Conservation (phyloP, 495 filamentous ascomycete genomes). For the Wilcoxina mikolae region DNA sequence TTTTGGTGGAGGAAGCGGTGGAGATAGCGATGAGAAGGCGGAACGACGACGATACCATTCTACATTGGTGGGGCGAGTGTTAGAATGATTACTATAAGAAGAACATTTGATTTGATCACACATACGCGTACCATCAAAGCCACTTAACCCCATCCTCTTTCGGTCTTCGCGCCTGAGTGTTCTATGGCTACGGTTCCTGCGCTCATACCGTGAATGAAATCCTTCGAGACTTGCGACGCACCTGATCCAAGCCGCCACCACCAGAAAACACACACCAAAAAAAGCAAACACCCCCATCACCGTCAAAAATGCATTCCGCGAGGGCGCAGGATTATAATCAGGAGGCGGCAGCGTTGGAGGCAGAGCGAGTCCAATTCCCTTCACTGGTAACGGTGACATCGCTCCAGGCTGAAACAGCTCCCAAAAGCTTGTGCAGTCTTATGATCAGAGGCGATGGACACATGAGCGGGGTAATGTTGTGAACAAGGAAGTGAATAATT, state of each 20-base stretch:
- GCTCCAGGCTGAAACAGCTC: too few relatives aligned
- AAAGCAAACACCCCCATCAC: conserved; percentile 21
- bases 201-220: too few relatives aligned
- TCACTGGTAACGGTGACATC: too few relatives aligned
- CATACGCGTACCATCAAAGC: neutral
- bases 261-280: conserved; percentile 20
- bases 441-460: too few relatives aligned
- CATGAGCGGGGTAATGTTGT: too few relatives aligned
- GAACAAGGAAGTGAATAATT: too few relatives aligned
- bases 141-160: neutral
- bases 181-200: neutral
- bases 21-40: neutral
- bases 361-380: too few relatives aligned
- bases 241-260: conserved; percentile 23
- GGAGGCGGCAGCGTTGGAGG: too few relatives aligned
- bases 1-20: neutral
- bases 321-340: neutral
- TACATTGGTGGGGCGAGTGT: neutral
- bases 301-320: conserved; percentile 18
- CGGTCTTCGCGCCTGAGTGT: neutral
- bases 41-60: neutral
- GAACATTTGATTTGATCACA: neutral
- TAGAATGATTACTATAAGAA: neutral
- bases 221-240: conserved; percentile 13
- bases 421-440: too few relatives aligned